Percentiles rank a stretch among this genome's conserved stretches.
These are phyloP conservation scores for Penicillium psychrosexuale DNA, from an alignment of 2,329 filamentous ascomycete genomes.

Conservation along the genomic window DNA sequence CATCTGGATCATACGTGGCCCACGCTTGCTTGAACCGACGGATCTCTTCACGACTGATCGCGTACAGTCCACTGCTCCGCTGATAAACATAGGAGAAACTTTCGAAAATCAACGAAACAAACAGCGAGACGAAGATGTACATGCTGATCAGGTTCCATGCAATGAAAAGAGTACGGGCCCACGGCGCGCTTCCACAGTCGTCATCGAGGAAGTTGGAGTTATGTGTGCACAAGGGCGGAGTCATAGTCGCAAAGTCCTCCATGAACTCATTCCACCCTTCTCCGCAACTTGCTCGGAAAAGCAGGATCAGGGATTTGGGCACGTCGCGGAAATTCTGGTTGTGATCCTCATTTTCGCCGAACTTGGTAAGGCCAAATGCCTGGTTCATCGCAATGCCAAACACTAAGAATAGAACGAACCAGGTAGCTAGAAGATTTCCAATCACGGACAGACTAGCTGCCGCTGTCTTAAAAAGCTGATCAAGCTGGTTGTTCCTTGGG, in stretches of 20 bases:
- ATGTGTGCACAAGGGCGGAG: conserved; percentile 75
- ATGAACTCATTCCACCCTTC: conserved; percentile 97
- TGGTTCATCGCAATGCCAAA: conserved; percentile 96
- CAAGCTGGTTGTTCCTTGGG: conserved; percentile 91
- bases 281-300: conserved; percentile 89
- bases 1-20: conserved; percentile 90
- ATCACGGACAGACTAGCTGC: conserved; percentile 90
- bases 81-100: conserved; percentile 99
- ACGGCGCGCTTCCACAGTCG: conserved; percentile 87
- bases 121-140: conserved; percentile 99
- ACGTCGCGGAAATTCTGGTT: conserved; percentile 93
- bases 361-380: conserved; percentile 89
- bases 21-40: conserved; percentile 97
- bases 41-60: conserved; percentile 89
- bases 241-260: conserved; percentile 86
- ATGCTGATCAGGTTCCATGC: conserved; percentile 99
- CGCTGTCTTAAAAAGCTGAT: conserved; percentile 98
- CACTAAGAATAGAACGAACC: conserved; percentile 94
- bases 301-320: conserved; percentile 85
- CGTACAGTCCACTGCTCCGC: conserved; percentile 84
- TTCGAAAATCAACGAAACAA: conserved; percentile 98
- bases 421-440: conserved; percentile 87
- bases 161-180: conserved; percentile 87
- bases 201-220: conserved; percentile 72
- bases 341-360: conserved; percentile 66